Evolutionary conservation across 108 stramenopile genomes (phyloP).

Genomic region (Cyclotella atomus): DNA sequence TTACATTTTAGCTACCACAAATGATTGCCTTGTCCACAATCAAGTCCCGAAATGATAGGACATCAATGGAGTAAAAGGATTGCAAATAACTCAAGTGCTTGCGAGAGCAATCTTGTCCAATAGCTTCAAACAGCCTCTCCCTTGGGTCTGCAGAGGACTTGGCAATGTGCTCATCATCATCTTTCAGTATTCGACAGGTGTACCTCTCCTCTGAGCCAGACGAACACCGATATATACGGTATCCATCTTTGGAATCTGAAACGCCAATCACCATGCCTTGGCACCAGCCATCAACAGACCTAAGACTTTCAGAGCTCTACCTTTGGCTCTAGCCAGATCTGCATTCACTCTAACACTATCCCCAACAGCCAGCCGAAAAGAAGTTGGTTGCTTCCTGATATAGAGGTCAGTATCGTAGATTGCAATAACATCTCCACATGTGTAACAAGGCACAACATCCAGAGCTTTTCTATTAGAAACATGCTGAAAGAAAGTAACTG

Average conservation of each 20-base stretch:
- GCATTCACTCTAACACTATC: background rate
- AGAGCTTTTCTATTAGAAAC: too few species aligned
- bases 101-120: slow-evolving; percentile 14
- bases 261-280: slow-evolving; percentile 1
- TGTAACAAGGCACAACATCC: background rate
- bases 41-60: slow-evolving; percentile 6
- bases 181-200: background rate
- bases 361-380: background rate
- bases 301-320: background rate
- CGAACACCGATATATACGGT: background rate
- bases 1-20: slow-evolving; percentile 13
- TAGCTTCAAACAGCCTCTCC: background rate
- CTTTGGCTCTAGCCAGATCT: background rate
- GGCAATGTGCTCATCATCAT: slow-evolving; percentile 15
- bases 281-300: background rate
- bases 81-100: slow-evolving; percentile 2
- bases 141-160: background rate
- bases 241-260: background rate
- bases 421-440: background rate
- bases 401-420: background rate
- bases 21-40: slow-evolving; percentile 16
- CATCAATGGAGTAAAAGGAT: slow-evolving; percentile 11
- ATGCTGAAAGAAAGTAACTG: too few species aligned
- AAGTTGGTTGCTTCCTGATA: background rate
- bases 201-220: background rate